Evolutionary conservation across 2,329 filamentous ascomycete genomes (phyloP).

Genomic region (Graphiopsis chlorocephala): DNA sequence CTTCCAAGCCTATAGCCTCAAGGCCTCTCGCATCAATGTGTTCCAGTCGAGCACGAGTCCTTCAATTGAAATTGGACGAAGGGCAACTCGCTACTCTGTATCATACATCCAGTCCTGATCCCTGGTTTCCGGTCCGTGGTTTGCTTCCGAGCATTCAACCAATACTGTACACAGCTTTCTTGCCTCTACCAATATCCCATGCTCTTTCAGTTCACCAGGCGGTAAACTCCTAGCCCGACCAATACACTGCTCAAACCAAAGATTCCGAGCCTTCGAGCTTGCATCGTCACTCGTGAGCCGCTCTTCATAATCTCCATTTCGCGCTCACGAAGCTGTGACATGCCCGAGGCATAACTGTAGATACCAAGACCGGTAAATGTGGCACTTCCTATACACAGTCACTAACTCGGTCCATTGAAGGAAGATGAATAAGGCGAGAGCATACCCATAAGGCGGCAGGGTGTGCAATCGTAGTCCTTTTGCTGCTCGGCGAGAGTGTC

Average conservation of each 20-base stretch:
- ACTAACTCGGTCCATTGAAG: neutral
- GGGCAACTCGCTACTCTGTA: neutral
- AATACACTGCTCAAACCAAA: conserved; percentile 40
- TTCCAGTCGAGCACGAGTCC: neutral
- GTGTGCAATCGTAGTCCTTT: conserved; percentile 19
- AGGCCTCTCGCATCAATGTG: neutral
- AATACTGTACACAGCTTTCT: neutral
- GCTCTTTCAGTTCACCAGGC: conserved; percentile 26
- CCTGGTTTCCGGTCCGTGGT: neutral
- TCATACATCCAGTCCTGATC: conserved; percentile 1
- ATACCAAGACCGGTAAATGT: conserved; percentile 48
- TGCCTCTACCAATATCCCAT: neutral
- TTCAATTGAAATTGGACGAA: neutral
- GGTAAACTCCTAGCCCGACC: conserved; percentile 46
- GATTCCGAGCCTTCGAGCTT: conserved; percentile 39
- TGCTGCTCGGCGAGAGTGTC: conserved; percentile 16
- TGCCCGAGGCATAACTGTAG: conserved; percentile 47
- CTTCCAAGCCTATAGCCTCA: neutral
- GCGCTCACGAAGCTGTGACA: conserved; percentile 42
- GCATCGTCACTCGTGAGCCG: conserved; percentile 42
- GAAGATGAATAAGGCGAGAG: neutral
- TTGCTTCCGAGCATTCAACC: neutral
- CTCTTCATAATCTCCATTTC: conserved; percentile 41
- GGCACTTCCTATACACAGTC: conserved; percentile 37
- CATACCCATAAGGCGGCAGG: conserved; percentile 19